Conservation (phyloP, 2,329 filamentous ascomycete genomes). For the Aspergillus flavus region DNA sequence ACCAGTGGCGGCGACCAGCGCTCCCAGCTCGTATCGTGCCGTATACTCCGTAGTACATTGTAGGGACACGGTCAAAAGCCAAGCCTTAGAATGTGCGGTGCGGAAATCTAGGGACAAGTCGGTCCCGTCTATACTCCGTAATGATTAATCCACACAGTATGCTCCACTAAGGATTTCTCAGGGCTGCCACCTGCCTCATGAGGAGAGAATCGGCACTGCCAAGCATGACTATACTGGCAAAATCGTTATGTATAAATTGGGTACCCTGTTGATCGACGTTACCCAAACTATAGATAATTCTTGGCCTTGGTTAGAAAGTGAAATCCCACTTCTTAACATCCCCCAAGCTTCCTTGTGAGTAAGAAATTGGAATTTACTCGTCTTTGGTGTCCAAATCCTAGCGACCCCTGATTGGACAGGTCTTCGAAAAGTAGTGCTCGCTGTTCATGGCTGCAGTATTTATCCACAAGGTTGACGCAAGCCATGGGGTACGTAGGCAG, state of each 20-base stretch:
- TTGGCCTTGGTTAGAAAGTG: neutral
- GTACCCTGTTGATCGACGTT: slow-evolving; percentile 3
- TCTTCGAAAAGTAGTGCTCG: neutral
- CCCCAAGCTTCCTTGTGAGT: neutral
- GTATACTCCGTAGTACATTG: neutral
- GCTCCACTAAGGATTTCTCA: neutral
- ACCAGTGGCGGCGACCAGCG: neutral
- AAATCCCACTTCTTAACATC: neutral
- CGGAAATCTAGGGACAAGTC: neutral
- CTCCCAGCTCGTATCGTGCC: neutral
- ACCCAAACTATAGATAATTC: neutral
- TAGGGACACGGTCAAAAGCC: neutral
- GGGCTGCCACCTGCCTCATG: neutral
- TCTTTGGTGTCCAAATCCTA: neutral
- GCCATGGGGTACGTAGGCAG: neutral
- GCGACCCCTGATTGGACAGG: neutral
- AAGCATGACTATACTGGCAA: neutral
- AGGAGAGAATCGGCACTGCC: slow-evolving; percentile 7
- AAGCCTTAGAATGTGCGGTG: neutral
- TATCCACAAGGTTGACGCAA: slow-evolving; percentile 3
- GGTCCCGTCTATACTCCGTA: neutral
- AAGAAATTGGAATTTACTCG: neutral
- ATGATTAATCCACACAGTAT: neutral
- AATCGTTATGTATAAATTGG: slow-evolving; percentile 8
- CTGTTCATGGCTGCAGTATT: neutral